phyloP scores from a whole-genome alignment of 1,284 basidiomycete genomes.

The Ustilago shanxiensis region DNA sequence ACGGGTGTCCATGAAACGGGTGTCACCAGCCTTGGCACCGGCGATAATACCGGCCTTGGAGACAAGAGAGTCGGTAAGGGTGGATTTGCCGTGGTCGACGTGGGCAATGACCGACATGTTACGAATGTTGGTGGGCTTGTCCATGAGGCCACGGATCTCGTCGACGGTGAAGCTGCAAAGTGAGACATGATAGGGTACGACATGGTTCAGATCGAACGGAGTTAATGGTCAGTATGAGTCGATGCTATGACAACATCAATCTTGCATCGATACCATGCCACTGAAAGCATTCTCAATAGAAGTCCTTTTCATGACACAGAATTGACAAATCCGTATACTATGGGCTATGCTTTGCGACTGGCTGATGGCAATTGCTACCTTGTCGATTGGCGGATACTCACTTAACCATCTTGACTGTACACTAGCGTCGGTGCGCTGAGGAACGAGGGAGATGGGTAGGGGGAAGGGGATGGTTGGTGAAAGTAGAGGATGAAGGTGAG shows the following conservation, averaged over 20 bases:
- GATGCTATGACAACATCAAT: neutral
- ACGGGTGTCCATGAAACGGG: slow-evolving; percentile 97
- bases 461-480: slow-evolving; percentile 28
- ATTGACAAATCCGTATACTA: neutral
- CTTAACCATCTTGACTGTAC: slow-evolving; percentile 61
- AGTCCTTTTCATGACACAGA: neutral
- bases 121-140: slow-evolving; percentile 84
- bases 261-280: neutral
- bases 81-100: slow-evolving; percentile 99
- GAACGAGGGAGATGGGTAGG: slow-evolving; percentile 47
- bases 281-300: neutral
- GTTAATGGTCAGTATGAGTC: slow-evolving; percentile 24
- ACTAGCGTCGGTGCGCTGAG: slow-evolving; percentile 49
- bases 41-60: slow-evolving; percentile 99
- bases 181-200: neutral
- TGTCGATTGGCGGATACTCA: slow-evolving; percentile 30
- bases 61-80: slow-evolving; percentile 97
- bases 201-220: neutral
- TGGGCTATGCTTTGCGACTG: neutral
- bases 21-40: slow-evolving; percentile 89
- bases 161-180: slow-evolving; percentile 72
- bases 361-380: slow-evolving; percentile 9
- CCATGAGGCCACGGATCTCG: slow-evolving; percentile 90
- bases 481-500: slow-evolving; percentile 18
- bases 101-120: slow-evolving; percentile 85